Base-by-base conservation (phyloP, 495 filamentous ascomycete species). In the Darksidea phi region DNA sequence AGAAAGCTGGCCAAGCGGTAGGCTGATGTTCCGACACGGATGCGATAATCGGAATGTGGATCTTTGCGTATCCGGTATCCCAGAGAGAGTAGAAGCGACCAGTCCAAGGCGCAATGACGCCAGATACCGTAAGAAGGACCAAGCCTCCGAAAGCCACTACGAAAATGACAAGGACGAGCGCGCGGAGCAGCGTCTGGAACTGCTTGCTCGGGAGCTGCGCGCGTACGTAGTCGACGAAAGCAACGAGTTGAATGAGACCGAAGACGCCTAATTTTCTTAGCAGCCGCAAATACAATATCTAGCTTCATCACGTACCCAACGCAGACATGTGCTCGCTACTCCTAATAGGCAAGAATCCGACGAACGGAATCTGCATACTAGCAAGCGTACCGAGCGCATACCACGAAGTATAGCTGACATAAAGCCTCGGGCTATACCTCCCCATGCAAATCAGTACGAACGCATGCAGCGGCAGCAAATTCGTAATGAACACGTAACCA, bases 401-500 rank as follows among this genome's bases (percentile, higher is more conserved):
- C 95, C 95, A 99, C 0, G 90, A 96, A 46, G 89, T 93, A 72
- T 99, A 99, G 64, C 89, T 88, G 70, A 97, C 93, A 68, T 99
- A 99, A 2, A 97, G 76, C 50, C 95, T 84, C 48, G 89, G 86
- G 78, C 92, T 96, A 75, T 91, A 99, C 49, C 95, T 82, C 45
- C 95, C 95, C 95, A 99, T 99, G 77, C 86, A 90, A 64, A 97
- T 84, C 58, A 99, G 82, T 26, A 97, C 92, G 71, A 99, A 95
- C 15, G 90, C 86, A 74, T 99, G 95, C 48, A 99, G 85, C 37
- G 95, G 95, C 42, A 99, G 86, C 73, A 99, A 78, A 71, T 96
- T 97, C 62, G 95, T 99, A 70, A 99, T 99, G 82, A 99, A 99
- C 63, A 97, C 95, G 74, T 99, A 99, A 72, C 95, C 95, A 79